A percentile compares a stretch with the other conserved stretches of the same genome.
phyloP scores from a whole-genome alignment of 139 green algal species.

The Chlorella ohadii region DNA sequence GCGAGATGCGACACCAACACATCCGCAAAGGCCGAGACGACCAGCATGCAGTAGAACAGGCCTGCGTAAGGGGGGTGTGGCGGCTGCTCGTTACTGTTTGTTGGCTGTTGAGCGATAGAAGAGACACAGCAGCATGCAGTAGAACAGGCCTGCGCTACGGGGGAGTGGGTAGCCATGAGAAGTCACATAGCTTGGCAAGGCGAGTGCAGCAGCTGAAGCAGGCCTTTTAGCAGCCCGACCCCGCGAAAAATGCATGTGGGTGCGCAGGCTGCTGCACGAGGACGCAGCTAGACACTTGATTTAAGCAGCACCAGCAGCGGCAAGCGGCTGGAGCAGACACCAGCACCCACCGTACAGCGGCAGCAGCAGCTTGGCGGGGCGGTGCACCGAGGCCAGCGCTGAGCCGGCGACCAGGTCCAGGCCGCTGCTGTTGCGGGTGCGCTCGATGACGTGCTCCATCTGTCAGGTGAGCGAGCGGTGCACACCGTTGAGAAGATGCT shows the following conservation, averaged over 20 bases:
- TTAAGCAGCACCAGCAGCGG: not conserved
- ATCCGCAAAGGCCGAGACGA: not conserved
- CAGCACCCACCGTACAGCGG: not conserved
- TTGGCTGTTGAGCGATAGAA: too few species aligned
- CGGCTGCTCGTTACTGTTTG: too few species aligned
- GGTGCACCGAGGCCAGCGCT: slow-evolving; percentile 3
- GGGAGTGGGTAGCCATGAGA: too few species aligned
- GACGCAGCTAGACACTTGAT: too few species aligned
- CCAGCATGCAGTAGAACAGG: slow-evolving; percentile 25
- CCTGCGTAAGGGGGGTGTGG: too few species aligned
- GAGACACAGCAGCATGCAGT: slow-evolving; percentile 25
- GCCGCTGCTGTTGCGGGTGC: not conserved
- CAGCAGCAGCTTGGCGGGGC: slow-evolving; percentile 19
- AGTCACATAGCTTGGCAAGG: too few species aligned
- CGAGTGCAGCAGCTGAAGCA: too few species aligned
- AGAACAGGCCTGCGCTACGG: slow-evolving; percentile 21
- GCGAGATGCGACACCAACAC: slow-evolving; percentile 2
- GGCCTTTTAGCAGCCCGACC: too few species aligned
- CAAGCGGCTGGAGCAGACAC: not conserved
- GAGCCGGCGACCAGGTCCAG: not conserved
- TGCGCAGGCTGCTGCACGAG: too few species aligned
- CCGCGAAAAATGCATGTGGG: too few species aligned
- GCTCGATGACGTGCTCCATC: slow-evolving; percentile 12
- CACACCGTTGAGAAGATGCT: too few species aligned
- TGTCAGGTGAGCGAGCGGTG: too few species aligned